Evolutionary conservation across 495 filamentous ascomycete species (phyloP).

Genomic region (Margaritispora aquatica): DNA sequence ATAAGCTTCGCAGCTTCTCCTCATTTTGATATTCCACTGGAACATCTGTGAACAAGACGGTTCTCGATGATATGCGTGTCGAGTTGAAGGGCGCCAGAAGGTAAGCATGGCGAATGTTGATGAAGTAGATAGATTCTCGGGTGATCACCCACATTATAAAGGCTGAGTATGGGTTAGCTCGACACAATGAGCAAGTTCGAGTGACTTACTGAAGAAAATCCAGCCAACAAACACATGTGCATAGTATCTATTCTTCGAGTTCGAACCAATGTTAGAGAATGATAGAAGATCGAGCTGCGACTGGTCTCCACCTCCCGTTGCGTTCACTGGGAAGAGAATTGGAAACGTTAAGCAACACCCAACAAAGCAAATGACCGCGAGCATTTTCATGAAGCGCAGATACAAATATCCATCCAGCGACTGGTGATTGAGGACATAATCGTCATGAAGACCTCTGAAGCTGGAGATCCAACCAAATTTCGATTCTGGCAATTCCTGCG

Average conservation of each 20-base stretch:
- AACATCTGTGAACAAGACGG: slow-evolving; percentile 89
- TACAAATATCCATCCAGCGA: slow-evolving; percentile 85
- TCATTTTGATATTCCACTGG: slow-evolving; percentile 67
- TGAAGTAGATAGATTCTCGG: slow-evolving; percentile 86
- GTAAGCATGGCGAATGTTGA: slow-evolving; percentile 93
- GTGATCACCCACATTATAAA: slow-evolving; percentile 89
- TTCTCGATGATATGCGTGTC: slow-evolving; percentile 83
- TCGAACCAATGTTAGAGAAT: slow-evolving; percentile 60
- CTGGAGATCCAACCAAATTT: slow-evolving; percentile 64
- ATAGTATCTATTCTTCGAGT: slow-evolving; percentile 60
- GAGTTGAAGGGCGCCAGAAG: slow-evolving; percentile 80
- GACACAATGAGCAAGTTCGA: neutral
- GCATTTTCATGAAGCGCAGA: slow-evolving; percentile 74
- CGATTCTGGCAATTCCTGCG: slow-evolving; percentile 59
- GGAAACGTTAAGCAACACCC: slow-evolving; percentile 80
- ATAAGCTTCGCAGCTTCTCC: slow-evolving; percentile 66
- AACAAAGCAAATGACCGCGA: slow-evolving; percentile 65
- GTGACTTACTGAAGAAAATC: slow-evolving; percentile 64
- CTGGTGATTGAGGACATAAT: slow-evolving; percentile 79
- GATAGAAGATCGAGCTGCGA: slow-evolving; percentile 71
- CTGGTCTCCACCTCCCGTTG: slow-evolving; percentile 65
- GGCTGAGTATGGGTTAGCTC: slow-evolving; percentile 33
- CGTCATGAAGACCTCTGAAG: slow-evolving; percentile 74
- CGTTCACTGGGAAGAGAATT: slow-evolving; percentile 81
- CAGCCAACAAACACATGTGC: slow-evolving; percentile 73